A percentile compares a stretch with the other conserved stretches of the same genome.
Conservation (phyloP, 2,329 filamentous ascomycete genomes). For the Penicillium sp. region DNA sequence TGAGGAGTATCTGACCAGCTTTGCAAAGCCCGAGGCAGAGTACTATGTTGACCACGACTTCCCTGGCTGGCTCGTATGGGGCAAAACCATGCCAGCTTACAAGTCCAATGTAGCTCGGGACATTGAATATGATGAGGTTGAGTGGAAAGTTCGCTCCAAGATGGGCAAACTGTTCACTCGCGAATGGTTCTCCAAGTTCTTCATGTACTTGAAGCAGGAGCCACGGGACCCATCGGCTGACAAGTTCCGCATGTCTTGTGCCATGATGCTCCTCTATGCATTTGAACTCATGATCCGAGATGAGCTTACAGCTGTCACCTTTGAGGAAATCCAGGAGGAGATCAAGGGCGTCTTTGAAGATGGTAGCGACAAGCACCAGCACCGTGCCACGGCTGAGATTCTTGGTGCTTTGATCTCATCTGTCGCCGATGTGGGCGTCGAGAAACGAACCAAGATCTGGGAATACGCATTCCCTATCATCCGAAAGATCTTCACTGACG, state of each 20-base stretch:
- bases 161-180: conserved; percentile 80
- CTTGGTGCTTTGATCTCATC: conserved; percentile 81
- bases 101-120: conserved; percentile 66
- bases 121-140: conserved; percentile 79
- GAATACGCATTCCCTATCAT: conserved; percentile 87
- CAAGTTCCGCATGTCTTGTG: conserved; percentile 85
- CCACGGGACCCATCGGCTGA: conserved; percentile 80
- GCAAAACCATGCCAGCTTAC: conserved; percentile 79
- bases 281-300: conserved; percentile 83
- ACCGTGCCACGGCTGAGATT: conserved; percentile 93
- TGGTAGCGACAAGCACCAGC: conserved; percentile 95
- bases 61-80: conserved; percentile 96
- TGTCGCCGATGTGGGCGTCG: conserved; percentile 73
- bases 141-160: conserved; percentile 71
- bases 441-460: conserved; percentile 78
- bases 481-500: conserved; percentile 82
- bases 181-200: conserved; percentile 84
- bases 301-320: conserved; percentile 73
- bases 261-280: conserved; percentile 82
- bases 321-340: conserved; percentile 85
- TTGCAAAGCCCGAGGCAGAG: conserved; percentile 74
- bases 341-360: conserved; percentile 79
- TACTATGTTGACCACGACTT: conserved; percentile 92
- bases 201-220: conserved; percentile 94
- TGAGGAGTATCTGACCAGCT: conserved; percentile 72